Percentiles rank a stretch among this genome's conserved stretches.
These are phyloP conservation scores for Medicago lupulina DNA, from an alignment of 306 rosid genomes.

Conservation along the genomic window DNA sequence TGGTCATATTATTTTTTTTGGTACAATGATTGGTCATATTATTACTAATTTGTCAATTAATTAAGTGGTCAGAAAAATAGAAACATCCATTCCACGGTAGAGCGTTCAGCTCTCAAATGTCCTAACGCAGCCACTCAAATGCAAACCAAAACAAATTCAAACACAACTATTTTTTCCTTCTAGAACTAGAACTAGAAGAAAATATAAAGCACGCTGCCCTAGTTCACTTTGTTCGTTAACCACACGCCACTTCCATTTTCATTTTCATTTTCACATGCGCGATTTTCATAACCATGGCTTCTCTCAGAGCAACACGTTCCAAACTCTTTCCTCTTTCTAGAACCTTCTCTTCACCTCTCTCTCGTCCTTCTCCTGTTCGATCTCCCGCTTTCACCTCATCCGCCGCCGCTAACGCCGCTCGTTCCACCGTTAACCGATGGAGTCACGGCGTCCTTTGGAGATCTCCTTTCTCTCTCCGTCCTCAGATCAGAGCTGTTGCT, in stretches of 20 bases:
- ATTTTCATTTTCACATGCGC: slow-evolving; percentile 45
- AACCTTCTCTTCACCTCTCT: slow-evolving; percentile 42
- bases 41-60: neutral
- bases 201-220: slow-evolving; percentile 56
- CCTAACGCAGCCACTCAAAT: neutral
- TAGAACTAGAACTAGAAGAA: neutral
- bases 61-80: slow-evolving; percentile 2
- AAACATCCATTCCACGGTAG: neutral
- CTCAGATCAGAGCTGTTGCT: slow-evolving; percentile 85
- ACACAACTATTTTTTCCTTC: neutral
- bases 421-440: slow-evolving; percentile 60
- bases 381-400: slow-evolving; percentile 56
- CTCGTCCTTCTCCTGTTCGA: slow-evolving; percentile 40
- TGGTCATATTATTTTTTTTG: neutral
- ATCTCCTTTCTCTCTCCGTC: slow-evolving; percentile 64
- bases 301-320: slow-evolving; percentile 70
- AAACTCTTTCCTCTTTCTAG: slow-evolving; percentile 54
- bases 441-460: slow-evolving; percentile 81
- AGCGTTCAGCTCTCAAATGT: neutral
- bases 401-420: slow-evolving; percentile 43
- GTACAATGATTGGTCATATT: neutral
- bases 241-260: slow-evolving; percentile 60
- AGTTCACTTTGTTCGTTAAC: slow-evolving; percentile 42
- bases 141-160: neutral
- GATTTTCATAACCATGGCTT: slow-evolving; percentile 56